Conservation (phyloP, 73 alveolate genomes). For the Tetrahymena borealis region DNA sequence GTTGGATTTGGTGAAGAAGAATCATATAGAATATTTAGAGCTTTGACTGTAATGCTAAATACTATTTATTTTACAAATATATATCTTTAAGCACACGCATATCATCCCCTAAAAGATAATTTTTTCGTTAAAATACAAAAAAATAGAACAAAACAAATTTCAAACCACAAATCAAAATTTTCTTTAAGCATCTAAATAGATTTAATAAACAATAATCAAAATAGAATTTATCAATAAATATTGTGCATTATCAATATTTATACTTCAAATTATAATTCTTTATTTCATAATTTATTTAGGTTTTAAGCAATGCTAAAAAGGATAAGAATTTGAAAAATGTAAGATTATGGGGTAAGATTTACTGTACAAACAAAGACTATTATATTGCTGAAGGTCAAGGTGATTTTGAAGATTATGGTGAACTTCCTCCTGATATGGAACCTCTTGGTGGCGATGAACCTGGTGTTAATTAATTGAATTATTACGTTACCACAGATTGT, state of each 20-base stretch:
- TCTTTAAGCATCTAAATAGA: too few species aligned
- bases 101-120: too few species aligned
- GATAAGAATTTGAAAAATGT: slow-evolving; percentile 4
- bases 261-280: background rate
- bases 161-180: too few species aligned
- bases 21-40: background rate
- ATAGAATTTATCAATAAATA: too few species aligned
- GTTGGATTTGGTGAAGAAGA: background rate
- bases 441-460: slow-evolving; percentile 57
- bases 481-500: slow-evolving; percentile 62
- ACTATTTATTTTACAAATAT: too few species aligned
- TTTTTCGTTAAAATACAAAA: too few species aligned
- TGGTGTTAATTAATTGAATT: slow-evolving; percentile 64
- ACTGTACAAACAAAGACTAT: slow-evolving; percentile 71
- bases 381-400: slow-evolving; percentile 78
- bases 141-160: too few species aligned
- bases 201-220: too few species aligned
- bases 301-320: background rate
- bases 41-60: background rate
- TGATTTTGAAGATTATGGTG: slow-evolving; percentile 46
- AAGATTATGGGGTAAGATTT: slow-evolving; percentile 77
- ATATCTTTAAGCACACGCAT: too few species aligned
- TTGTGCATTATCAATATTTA: too few species aligned
- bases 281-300: background rate
- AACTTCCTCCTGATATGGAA: slow-evolving; percentile 56